Conservation (phyloP, 805 yeast species). For the Kluyveromyces siamensis region DNA sequence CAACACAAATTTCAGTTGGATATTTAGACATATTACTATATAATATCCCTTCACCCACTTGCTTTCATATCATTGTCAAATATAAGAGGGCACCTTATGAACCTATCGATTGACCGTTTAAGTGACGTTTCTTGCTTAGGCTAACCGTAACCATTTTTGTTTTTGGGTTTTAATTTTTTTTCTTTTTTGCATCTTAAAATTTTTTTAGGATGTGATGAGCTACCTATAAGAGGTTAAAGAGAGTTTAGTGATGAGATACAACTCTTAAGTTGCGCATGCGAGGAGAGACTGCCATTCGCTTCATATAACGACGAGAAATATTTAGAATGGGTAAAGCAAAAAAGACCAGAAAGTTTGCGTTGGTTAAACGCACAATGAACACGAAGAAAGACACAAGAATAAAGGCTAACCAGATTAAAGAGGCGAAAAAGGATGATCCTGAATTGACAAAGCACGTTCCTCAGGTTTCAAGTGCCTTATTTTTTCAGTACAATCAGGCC, state of each 20-base stretch:
- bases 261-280: neutral
- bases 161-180: neutral
- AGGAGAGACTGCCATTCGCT: neutral
- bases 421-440: conserved; percentile 49
- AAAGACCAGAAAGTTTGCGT: conserved; percentile 95
- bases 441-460: conserved; percentile 73
- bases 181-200: neutral
- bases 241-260: neutral
- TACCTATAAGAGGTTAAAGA: neutral
- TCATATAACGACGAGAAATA: neutral
- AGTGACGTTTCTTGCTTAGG: neutral
- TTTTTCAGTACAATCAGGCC: conserved; percentile 89
- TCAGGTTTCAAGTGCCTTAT: conserved; percentile 90
- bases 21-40: too few relatives aligned
- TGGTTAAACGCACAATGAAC: conserved; percentile 72
- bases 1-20: too few relatives aligned
- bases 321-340: conserved; percentile 84
- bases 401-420: conserved; percentile 33
- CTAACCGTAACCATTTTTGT: neutral
- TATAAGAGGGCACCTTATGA: too few relatives aligned
- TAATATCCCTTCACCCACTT: too few relatives aligned
- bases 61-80: too few relatives aligned
- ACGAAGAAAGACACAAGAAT: conserved; percentile 57
- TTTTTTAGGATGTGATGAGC: conserved; percentile 4
- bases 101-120: neutral